A percentile compares a stretch with the other conserved stretches of the same genome.
These are phyloP conservation scores for Phyllosticta ampelicida DNA, from an alignment of 2,329 filamentous ascomycete species.

Conservation along the genomic window DNA sequence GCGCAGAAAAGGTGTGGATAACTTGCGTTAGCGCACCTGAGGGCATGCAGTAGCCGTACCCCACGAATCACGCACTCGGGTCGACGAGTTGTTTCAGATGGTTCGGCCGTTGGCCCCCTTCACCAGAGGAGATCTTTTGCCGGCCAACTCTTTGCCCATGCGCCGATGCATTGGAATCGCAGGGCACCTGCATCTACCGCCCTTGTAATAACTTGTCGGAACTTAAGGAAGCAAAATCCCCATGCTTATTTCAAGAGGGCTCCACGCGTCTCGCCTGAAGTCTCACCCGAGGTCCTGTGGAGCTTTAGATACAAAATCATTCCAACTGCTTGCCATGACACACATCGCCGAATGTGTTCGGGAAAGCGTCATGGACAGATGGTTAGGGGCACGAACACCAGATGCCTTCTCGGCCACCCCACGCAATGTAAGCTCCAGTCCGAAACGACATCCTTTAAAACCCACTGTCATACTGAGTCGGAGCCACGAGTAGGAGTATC, in stretches of 20 bases:
- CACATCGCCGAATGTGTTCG: slow-evolving; percentile 35
- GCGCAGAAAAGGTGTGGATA: slow-evolving; percentile 1
- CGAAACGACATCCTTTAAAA: slow-evolving; percentile 16
- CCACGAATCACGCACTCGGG: slow-evolving; percentile 11
- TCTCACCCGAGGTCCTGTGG: slow-evolving; percentile 4
- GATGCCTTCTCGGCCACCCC: neutral
- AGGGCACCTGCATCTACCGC: slow-evolving; percentile 6
- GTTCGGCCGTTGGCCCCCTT: slow-evolving; percentile 4
- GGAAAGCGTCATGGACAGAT: slow-evolving; percentile 18
- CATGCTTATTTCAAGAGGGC: slow-evolving; percentile 7
- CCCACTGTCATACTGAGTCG: slow-evolving; percentile 15
- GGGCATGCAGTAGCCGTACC: slow-evolving; percentile 4
- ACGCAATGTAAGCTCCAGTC: slow-evolving; percentile 1
- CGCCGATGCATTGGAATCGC: slow-evolving; percentile 7
- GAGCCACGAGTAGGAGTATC: slow-evolving; percentile 21
- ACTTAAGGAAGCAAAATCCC: slow-evolving; percentile 9
- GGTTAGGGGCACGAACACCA: slow-evolving; percentile 25
- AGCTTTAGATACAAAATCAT: slow-evolving; percentile 3
- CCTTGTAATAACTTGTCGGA: slow-evolving; percentile 9
- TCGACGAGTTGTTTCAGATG: slow-evolving; percentile 11
- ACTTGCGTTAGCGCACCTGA: slow-evolving; percentile 5
- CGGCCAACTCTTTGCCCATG: slow-evolving; percentile 5
- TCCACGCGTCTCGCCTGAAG: slow-evolving; percentile 9
- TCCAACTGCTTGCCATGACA: slow-evolving; percentile 25
- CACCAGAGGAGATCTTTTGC: slow-evolving; percentile 6